A percentile compares a stretch with the other conserved stretches of the same genome.
Conservation (phyloP, 805 yeast genomes). For the Ogataea populi-albae region DNA sequence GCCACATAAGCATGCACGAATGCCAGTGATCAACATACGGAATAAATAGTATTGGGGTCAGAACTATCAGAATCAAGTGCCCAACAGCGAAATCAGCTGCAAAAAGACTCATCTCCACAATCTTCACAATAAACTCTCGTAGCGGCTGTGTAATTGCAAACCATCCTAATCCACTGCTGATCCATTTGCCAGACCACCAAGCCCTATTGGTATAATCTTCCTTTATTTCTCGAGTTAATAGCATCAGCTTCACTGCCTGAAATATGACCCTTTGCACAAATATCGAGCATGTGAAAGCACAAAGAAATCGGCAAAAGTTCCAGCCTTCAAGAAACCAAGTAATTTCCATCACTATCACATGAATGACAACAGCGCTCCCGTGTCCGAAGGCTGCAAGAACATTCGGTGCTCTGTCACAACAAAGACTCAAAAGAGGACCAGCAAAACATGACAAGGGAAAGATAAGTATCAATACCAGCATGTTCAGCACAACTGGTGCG, state of each 20-base stretch:
- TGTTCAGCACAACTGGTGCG: slow-evolving; percentile 46
- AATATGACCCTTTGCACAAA: slow-evolving; percentile 37
- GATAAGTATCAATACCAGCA: slow-evolving; percentile 30
- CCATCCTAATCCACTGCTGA: slow-evolving; percentile 37
- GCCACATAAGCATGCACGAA: slow-evolving; percentile 49
- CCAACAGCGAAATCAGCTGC: slow-evolving; percentile 48
- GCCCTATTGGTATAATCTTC: slow-evolving; percentile 41
- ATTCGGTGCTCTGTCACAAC: slow-evolving; percentile 35
- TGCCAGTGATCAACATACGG: slow-evolving; percentile 51
- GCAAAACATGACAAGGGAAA: slow-evolving; percentile 37
- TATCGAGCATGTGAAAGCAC: slow-evolving; percentile 38
- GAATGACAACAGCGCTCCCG: slow-evolving; percentile 32
- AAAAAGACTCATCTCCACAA: slow-evolving; percentile 43
- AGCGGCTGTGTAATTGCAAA: slow-evolving; percentile 40
- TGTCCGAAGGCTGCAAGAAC: slow-evolving; percentile 42
- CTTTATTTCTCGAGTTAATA: slow-evolving; percentile 41
- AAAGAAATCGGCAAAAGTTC: slow-evolving; percentile 37
- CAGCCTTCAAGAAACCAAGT: slow-evolving; percentile 42
- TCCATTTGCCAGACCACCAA: slow-evolving; percentile 58
- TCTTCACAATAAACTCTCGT: slow-evolving; percentile 45
- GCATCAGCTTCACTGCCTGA: slow-evolving; percentile 31
- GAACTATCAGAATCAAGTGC: slow-evolving; percentile 38
- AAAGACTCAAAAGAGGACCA: slow-evolving; percentile 36
- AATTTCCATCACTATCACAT: slow-evolving; percentile 35
- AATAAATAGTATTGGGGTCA: slow-evolving; percentile 41